Percentiles rank a stretch among this genome's conserved stretches.
Conservation (phyloP, 805 yeast genomes). For the Wickerhamomyces chambardii region DNA sequence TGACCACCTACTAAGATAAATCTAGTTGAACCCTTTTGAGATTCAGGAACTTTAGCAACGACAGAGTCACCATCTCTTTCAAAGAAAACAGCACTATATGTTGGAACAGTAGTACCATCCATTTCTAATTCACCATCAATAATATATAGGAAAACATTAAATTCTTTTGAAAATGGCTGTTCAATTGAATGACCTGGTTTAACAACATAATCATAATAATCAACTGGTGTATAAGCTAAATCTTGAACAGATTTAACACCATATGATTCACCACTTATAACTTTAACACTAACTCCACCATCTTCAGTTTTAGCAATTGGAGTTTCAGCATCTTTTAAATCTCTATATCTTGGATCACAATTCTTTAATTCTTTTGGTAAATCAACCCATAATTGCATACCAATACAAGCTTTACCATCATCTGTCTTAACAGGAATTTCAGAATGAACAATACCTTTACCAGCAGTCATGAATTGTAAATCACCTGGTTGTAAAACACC, state of each 20-base stretch:
- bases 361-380: slow-evolving; percentile 57
- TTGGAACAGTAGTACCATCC: slow-evolving; percentile 30
- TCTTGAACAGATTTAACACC: slow-evolving; percentile 70
- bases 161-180: slow-evolving; percentile 51
- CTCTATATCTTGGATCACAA: slow-evolving; percentile 69
- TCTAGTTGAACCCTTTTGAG: slow-evolving; percentile 36
- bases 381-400: slow-evolving; percentile 87
- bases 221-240: slow-evolving; percentile 75
- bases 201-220: slow-evolving; percentile 58
- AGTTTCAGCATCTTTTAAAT: slow-evolving; percentile 58
- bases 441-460: slow-evolving; percentile 76
- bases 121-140: slow-evolving; percentile 51
- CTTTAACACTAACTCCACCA: slow-evolving; percentile 48
- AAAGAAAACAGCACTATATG: slow-evolving; percentile 51
- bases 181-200: slow-evolving; percentile 55
- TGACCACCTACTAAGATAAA: slow-evolving; percentile 75
- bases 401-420: slow-evolving; percentile 42
- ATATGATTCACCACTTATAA: slow-evolving; percentile 69
- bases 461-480: slow-evolving; percentile 92
- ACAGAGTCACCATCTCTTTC: slow-evolving; percentile 60
- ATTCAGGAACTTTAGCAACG: slow-evolving; percentile 40
- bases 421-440: slow-evolving; percentile 68
- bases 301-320: slow-evolving; percentile 63
- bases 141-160: slow-evolving; percentile 64
- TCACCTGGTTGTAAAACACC: slow-evolving; percentile 79